phyloP scores from a whole-genome alignment of 2,329 filamentous ascomycete species.

The Epichloe festucae region DNA sequence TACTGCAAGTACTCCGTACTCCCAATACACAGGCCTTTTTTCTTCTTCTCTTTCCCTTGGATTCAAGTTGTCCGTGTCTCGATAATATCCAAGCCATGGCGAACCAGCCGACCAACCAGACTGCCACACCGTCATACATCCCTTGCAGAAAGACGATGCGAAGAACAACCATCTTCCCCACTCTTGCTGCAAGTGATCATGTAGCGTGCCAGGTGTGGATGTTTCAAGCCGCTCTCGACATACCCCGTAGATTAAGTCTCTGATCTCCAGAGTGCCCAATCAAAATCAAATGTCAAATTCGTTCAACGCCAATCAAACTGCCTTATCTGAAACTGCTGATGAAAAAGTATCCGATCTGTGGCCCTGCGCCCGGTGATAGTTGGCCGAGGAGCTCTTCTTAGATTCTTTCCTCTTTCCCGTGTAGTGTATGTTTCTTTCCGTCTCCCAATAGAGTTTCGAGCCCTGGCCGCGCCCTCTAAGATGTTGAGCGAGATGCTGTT shows the following conservation, averaged over 20 bases:
- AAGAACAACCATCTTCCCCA: constrained; percentile 2
- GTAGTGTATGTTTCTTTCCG: not conserved
- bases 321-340: not conserved
- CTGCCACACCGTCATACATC: not conserved
- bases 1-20: not conserved
- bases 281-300: not conserved
- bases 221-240: not conserved
- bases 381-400: not conserved
- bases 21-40: not conserved
- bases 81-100: not conserved
- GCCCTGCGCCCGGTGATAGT: not conserved
- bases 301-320: not conserved
- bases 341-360: not conserved
- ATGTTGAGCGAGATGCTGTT: not conserved
- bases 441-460: not conserved
- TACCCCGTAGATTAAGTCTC: not conserved
- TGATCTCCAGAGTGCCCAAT: not conserved
- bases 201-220: constrained; percentile 1
- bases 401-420: not conserved
- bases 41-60: not conserved
- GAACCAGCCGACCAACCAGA: not conserved
- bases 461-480: not conserved
- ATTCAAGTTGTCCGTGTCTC: not conserved
- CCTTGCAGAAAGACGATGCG: constrained; percentile 1
- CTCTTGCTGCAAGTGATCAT: constrained; percentile 3